Percentiles rank a stretch among this genome's conserved stretches.
Evolutionary conservation across 2,329 filamentous ascomycete species (phyloP).

Genomic region (Fusarium nygamai): DNA sequence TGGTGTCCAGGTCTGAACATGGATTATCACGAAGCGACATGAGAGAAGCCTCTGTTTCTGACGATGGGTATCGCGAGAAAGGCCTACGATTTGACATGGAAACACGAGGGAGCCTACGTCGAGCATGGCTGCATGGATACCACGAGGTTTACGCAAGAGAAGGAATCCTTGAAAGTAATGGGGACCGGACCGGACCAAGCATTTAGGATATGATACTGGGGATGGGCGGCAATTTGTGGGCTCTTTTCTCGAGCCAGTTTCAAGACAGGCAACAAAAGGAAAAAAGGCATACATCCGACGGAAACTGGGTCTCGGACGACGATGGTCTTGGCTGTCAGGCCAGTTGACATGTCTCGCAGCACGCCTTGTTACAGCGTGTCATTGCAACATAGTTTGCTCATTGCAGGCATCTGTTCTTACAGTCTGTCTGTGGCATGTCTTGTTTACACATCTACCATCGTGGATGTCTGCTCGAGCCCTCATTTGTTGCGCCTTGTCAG

Average conservation of each 20-base stretch:
- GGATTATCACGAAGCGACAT: constrained; percentile 20
- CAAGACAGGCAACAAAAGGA: constrained; percentile 14
- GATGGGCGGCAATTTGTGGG: constrained; percentile 32
- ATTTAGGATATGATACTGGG: constrained; percentile 5
- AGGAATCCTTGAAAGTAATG: constrained; percentile 3
- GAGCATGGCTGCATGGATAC: neutral
- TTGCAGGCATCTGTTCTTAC: no score
- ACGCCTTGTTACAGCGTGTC: neutral
- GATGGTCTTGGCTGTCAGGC: constrained; percentile 10
- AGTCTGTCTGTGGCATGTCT: neutral
- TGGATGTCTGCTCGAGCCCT: neutral
- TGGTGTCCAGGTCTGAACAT: neutral
- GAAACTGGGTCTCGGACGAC: neutral
- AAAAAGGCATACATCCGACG: constrained; percentile 11
- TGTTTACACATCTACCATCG: neutral
- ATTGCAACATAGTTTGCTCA: neutral
- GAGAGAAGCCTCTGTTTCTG: neutral
- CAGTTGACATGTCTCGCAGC: neutral
- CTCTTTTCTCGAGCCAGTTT: constrained; percentile 20
- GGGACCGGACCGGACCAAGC: neutral
- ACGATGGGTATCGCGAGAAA: neutral
- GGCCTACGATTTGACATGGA: neutral
- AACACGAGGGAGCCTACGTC: neutral
- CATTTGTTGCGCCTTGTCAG: constrained; percentile 10
- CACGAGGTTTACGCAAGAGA: constrained; percentile 21